Evolutionary conservation across 257 asterid species (phyloP).

Genomic region (Paraleonurus japonicus): DNA sequence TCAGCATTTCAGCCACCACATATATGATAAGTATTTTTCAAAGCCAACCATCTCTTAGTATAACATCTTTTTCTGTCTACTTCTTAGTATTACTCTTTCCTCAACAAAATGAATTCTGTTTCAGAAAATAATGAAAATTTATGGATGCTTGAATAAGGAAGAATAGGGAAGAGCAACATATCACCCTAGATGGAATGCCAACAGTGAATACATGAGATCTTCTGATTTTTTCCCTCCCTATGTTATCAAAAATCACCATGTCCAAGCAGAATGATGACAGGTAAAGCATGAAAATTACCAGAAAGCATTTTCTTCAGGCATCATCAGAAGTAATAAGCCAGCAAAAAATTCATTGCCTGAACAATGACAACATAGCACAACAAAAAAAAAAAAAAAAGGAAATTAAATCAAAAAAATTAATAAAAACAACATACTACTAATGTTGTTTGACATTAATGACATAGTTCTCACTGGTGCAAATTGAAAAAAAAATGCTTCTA

Average conservation of each 20-base stretch:
- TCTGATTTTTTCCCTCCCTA: constrained; percentile 1
- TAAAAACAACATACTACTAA: neutral
- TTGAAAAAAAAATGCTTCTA: constrained; percentile 8
- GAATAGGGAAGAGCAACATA: neutral
- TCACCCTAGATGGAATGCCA: constrained; percentile 7
- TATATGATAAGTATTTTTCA: too few relatives aligned
- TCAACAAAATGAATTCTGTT: constrained; percentile 1
- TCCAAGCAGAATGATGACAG: constrained; percentile 18
- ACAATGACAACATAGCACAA: constrained; percentile 24
- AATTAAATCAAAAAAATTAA: neutral
- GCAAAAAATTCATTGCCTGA: constrained; percentile 99
- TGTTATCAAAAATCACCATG: constrained; percentile 16
- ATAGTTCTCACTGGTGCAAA: constrained; percentile 4
- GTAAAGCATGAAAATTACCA: constrained; percentile 59
- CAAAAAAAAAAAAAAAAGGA: constrained; percentile 16
- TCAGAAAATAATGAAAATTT: neutral
- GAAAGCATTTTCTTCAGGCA: constrained; percentile 98
- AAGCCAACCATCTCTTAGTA: too few relatives aligned
- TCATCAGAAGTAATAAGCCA: constrained; percentile 86
- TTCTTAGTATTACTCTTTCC: neutral
- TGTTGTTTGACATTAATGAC: constrained; percentile 8
- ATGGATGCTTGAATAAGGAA: neutral
- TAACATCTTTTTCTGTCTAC: too few relatives aligned
- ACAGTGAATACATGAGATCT: constrained; percentile 2
- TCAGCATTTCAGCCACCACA: too few relatives aligned